Percentiles rank a stretch among this genome's conserved stretches.
phyloP scores from a whole-genome alignment of 192 early-diverging fungal genomes.

The Glomus cerebriforme region DNA sequence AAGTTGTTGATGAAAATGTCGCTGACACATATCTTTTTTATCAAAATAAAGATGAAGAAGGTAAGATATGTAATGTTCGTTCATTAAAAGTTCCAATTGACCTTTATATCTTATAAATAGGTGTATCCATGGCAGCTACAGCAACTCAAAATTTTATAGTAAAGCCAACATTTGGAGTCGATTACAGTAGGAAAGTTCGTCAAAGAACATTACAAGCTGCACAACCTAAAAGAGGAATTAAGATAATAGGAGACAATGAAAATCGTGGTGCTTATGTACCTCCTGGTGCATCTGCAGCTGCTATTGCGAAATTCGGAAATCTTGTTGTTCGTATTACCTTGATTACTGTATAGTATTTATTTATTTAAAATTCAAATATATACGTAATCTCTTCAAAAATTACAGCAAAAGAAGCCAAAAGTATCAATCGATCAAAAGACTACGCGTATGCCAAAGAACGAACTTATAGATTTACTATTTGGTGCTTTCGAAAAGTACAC shows the following conservation, averaged over 20 bases:
- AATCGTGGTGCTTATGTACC: constrained; percentile 35
- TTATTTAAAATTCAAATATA: neutral
- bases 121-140: constrained; percentile 5
- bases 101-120: neutral
- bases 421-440: constrained; percentile 66
- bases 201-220: constrained; percentile 14
- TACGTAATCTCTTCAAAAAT: too few relatives aligned
- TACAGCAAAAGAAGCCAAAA: constrained; percentile 54
- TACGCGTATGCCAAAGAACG: constrained; percentile 81
- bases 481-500: constrained; percentile 72
- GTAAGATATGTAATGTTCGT: neutral
- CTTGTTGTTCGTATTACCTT: constrained; percentile 32
- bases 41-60: constrained; percentile 2
- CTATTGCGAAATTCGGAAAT: constrained; percentile 38
- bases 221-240: constrained; percentile 17
- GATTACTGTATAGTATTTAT: neutral
- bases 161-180: neutral
- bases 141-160: neutral
- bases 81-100: neutral
- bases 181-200: constrained; percentile 22
- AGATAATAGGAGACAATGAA: constrained; percentile 14
- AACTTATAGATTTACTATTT: constrained; percentile 86
- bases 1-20: constrained; percentile 67
- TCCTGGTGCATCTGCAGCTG: constrained; percentile 40
- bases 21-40: constrained; percentile 62